Base-by-base conservation (phyloP, 176 grass and related monocot species). In the Zoysia japonica region DNA sequence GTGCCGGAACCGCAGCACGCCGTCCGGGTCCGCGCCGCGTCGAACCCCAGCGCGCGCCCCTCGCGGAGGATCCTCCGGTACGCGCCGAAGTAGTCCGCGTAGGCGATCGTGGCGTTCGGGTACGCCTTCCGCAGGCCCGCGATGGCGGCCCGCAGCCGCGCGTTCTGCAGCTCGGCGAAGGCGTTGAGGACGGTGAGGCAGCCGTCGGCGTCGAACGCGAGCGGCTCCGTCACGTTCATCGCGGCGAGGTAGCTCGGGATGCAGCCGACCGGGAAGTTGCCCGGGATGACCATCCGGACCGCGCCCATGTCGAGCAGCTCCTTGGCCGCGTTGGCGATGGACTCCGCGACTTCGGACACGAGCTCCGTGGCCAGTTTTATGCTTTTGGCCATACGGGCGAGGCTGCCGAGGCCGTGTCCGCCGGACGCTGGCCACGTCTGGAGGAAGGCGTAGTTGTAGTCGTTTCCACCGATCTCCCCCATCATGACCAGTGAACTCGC, bases 401-500 rank as follows among this genome's bases (percentile, higher is more conserved):
- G 7, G 61, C 66, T 83, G 43, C 44, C 38, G 49, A 60, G 16
- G 51, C 35, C n/a, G 1, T 42, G 11, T 5, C 50, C 50, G 0
- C 51, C 50, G 12, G 16, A 49, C 5, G 13, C 19, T 6, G 35
- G 50, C 13, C 68, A 50, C 54, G 15, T 75, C 80, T 86, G 57
- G 15, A 84, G 53, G 82, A 93, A 93, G 52, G 76, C 87, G 74
- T 91, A 91, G 81, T 97, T 97, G 82, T 93, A 93, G 72, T 93
- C 89, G 72, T 97, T 93, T 2, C 94, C 94, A 39, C 91, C 94
- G 2, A 93, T 93, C 71, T 97, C 93, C 2, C 90, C 94, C 1
- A 93, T 3, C 77, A 97, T 68, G 59, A 91, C 86, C 55, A 97
- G 81, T 36, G 91, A 85, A 4, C 44, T 55, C 51, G 60, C 20